Conservation (phyloP, 345 rosid genomes). For the Camelina neglecta region DNA sequence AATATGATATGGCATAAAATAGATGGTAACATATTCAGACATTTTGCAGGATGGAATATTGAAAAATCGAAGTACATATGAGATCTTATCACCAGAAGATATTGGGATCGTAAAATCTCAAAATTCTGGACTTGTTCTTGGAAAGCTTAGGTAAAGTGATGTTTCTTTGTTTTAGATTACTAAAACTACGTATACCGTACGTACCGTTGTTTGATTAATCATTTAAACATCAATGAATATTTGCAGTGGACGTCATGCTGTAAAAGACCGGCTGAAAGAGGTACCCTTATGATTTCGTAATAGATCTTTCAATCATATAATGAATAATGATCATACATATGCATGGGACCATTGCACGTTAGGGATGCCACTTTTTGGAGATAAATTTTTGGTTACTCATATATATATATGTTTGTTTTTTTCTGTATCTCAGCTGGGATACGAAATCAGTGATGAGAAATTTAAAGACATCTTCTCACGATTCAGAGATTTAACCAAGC, state of each 20-base stretch:
- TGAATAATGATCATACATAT: too few relatives aligned
- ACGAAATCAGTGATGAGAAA: slow-evolving; percentile 69
- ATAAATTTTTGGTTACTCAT: neutral
- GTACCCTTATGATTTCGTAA: slow-evolving; percentile 39
- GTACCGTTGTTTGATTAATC: neutral
- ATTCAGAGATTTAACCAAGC: slow-evolving; percentile 84
- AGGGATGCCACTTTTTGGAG: neutral
- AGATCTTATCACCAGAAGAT: slow-evolving; percentile 85
- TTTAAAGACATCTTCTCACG: slow-evolving; percentile 69
- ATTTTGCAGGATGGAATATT: slow-evolving; percentile 83
- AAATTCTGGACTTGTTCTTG: slow-evolving; percentile 79
- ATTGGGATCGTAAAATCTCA: slow-evolving; percentile 73
- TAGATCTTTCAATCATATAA: neutral
- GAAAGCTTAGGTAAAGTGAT: slow-evolving; percentile 68
- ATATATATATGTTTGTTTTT: too few relatives aligned
- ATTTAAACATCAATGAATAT: neutral
- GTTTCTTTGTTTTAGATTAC: too few relatives aligned
- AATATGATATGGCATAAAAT: too few relatives aligned
- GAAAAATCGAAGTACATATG: slow-evolving; percentile 85
- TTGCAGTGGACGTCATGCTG: slow-evolving; percentile 90
- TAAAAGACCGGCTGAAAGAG: slow-evolving; percentile 72
- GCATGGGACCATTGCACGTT: too few relatives aligned
- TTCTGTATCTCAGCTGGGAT: slow-evolving; percentile 64
- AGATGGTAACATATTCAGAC: too few relatives aligned
- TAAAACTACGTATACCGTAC: too few relatives aligned